Percentiles rank a stretch among this genome's conserved stretches.
These are phyloP conservation scores for Ascochyta viciae-villosae DNA, from an alignment of 2,329 filamentous ascomycete genomes.

Conservation along the genomic window DNA sequence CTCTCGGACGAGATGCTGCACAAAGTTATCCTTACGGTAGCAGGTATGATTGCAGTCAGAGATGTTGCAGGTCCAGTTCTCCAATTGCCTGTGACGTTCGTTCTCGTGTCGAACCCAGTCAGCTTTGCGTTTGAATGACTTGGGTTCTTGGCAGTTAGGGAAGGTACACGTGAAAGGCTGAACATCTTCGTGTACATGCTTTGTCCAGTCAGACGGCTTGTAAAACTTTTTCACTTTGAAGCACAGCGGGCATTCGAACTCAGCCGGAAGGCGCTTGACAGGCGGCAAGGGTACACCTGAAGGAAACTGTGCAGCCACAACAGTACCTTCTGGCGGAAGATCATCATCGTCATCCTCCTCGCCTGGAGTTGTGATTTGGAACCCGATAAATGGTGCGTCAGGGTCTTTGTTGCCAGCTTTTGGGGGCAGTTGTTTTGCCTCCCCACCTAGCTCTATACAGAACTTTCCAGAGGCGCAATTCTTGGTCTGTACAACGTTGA, in stretches of 20 bases:
- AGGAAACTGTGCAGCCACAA: slow-evolving; percentile 78
- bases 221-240: slow-evolving; percentile 84
- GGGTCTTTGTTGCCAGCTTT: slow-evolving; percentile 65
- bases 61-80: slow-evolving; percentile 88
- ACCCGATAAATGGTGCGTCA: slow-evolving; percentile 63
- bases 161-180: slow-evolving; percentile 95
- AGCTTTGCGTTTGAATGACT: slow-evolving; percentile 93
- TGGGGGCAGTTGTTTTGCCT: slow-evolving; percentile 66
- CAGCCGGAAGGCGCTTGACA: slow-evolving; percentile 76
- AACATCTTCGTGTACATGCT: slow-evolving; percentile 92
- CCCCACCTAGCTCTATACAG: slow-evolving; percentile 73
- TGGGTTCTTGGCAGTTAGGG: slow-evolving; percentile 79
- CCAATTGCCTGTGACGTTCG: slow-evolving; percentile 85
- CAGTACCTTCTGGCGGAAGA: slow-evolving; percentile 70
- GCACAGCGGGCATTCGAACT: slow-evolving; percentile 90
- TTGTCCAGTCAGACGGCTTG: slow-evolving; percentile 96
- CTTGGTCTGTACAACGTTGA: slow-evolving; percentile 62
- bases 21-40: slow-evolving; percentile 89
- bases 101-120: slow-evolving; percentile 97
- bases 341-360: slow-evolving; percentile 70
- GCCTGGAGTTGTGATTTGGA: slow-evolving; percentile 63
- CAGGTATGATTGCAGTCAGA: slow-evolving; percentile 82
- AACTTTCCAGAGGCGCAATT: slow-evolving; percentile 68
- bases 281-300: slow-evolving; percentile 82
- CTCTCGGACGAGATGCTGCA: slow-evolving; percentile 89